Base-by-base conservation (phyloP, 1,284 basidiomycete genomes). In the Leccinum colubrinum region DNA sequence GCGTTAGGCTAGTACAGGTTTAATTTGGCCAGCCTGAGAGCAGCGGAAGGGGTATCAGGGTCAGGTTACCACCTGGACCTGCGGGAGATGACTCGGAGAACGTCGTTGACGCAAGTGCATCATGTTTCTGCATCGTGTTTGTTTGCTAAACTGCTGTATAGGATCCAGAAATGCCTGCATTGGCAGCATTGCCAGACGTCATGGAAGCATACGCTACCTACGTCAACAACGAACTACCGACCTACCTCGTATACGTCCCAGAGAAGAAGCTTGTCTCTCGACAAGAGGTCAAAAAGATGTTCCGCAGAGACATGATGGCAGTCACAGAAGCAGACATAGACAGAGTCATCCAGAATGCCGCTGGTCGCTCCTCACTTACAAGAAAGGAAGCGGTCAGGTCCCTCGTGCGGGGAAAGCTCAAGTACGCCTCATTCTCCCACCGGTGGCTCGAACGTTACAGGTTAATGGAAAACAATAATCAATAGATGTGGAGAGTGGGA, bases 401-500 rank as follows among this genome's bases (percentile, higher is more conserved):
- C 4, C 55, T 74, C 46, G 62, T 85, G 17, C 85, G 81, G 66
- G 83, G 83, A 3, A 79, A 80, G 14, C 78, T 85, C 61, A 82
- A 86, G 54, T 82, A 69, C 81, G 25, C 72, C 85, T 14, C 87
- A 80, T 67, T 85, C 81, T 27, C 82, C 83, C 52, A 82, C 79
- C 3, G 88, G 81, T 54, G 88, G 88, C 15, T 86, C 85, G 6
- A 90, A 84, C 70, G 83, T 30, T 61, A 66, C 35, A 64, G 72
- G 55, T 39, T 75, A 59, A 70, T 75, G 69, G 73, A 76, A 17
- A 63, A 30, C 68, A 1, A 72, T 73, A 53, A 62, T 73, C 43
- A 61, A 65, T 41, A 64, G 70, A 37, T 70, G 69, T 27, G 72
- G 61, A 5, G 72, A 73, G 39, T 73, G 74, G 72, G 71, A 76